Conservation (phyloP, 345 rosid genomes). For the Dipteronia sinensis region DNA sequence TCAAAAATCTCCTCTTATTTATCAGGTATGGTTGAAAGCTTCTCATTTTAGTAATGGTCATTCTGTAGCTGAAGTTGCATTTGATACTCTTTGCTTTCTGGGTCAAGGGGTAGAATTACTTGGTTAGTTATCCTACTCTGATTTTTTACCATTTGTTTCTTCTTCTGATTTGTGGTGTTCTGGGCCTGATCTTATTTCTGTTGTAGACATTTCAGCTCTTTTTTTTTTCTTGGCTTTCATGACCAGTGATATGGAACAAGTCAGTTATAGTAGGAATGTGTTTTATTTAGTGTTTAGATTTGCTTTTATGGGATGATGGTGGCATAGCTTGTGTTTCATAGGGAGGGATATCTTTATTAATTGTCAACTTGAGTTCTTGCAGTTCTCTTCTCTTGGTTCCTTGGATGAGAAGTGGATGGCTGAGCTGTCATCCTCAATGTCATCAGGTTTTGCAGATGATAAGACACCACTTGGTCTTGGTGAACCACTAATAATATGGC, state of each 20-base stretch:
- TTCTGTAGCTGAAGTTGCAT: neutral
- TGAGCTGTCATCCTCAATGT: constrained; percentile 80
- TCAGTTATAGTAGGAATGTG: neutral
- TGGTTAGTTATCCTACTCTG: neutral
- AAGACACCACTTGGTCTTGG: constrained; percentile 78
- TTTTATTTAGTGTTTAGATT: neutral
- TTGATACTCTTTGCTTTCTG: neutral
- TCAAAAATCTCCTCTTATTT: constrained; percentile 74
- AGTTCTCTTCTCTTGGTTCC: constrained; percentile 98
- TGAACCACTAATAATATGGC: constrained; percentile 86
- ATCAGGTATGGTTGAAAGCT: constrained; percentile 61
- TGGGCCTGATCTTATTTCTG: constrained; percentile 3
- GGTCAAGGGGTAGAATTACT: neutral
- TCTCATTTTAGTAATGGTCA: neutral
- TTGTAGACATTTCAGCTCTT: neutral
- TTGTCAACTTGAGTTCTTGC: constrained; percentile 22
- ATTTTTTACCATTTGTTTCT: neutral
- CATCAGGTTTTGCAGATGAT: constrained; percentile 78
- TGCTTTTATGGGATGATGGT: neutral
- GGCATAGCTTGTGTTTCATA: neutral
- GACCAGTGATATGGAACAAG: neutral
- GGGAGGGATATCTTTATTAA: constrained; percentile 11
- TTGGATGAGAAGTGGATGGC: constrained; percentile 94
- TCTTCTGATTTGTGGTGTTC: neutral
- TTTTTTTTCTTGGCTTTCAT: neutral